phyloP scores from a whole-genome alignment of 805 yeast genomes.

The Suhomyces tanzawaensis region DNA sequence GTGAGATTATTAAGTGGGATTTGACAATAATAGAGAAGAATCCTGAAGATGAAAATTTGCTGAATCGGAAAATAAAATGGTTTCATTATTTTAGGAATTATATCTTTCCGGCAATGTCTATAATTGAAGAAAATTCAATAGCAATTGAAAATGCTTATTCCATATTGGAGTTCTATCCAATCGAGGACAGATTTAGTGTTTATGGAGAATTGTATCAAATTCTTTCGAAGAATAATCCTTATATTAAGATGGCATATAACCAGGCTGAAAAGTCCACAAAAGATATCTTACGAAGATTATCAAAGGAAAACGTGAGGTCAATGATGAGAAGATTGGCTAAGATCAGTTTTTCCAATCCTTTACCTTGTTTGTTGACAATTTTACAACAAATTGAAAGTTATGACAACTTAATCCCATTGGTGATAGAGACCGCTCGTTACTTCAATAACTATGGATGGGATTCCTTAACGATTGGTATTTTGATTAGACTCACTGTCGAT shows the following conservation, averaged over 20 bases:
- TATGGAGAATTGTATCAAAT: slow-evolving; percentile 75
- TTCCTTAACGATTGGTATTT: slow-evolving; percentile 67
- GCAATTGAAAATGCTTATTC: slow-evolving; percentile 59
- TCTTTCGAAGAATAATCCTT: slow-evolving; percentile 52
- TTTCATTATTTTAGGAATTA: slow-evolving; percentile 60
- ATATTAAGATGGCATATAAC: slow-evolving; percentile 56
- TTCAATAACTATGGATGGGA: slow-evolving; percentile 85
- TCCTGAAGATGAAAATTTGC: not conserved
- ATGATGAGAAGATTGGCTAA: slow-evolving; percentile 74
- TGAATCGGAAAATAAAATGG: slow-evolving; percentile 37
- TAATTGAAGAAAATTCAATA: slow-evolving; percentile 55
- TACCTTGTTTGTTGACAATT: slow-evolving; percentile 69
- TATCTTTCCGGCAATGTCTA: slow-evolving; percentile 60
- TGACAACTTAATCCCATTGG: slow-evolving; percentile 75
- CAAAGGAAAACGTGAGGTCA: slow-evolving; percentile 70
- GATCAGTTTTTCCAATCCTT: slow-evolving; percentile 71
- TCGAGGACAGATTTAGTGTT: slow-evolving; percentile 66
- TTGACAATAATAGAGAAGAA: slow-evolving; percentile 18
- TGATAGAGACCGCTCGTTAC: slow-evolving; percentile 74
- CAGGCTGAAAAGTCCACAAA: slow-evolving; percentile 78
- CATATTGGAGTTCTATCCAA: slow-evolving; percentile 51
- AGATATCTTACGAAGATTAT: slow-evolving; percentile 72
- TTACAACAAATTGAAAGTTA: slow-evolving; percentile 87
- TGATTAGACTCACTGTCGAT: slow-evolving; percentile 62
- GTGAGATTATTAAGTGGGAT: slow-evolving; percentile 54